These are phyloP conservation scores for Venturia carpophila DNA, from an alignment of 2,329 filamentous ascomycete genomes.

Conservation along the genomic window DNA sequence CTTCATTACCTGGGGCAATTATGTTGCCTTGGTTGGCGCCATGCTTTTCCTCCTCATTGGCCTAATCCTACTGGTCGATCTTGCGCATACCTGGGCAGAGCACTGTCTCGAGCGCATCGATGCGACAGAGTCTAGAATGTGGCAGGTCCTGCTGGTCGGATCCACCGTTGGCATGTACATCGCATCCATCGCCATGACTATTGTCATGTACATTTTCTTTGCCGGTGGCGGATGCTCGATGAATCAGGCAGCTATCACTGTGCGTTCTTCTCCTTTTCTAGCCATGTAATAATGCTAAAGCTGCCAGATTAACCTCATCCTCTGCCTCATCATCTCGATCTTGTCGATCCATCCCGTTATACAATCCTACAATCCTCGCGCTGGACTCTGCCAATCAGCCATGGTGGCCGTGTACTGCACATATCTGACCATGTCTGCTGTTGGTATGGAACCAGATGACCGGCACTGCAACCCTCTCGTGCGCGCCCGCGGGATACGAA, in stretches of 20 bases:
- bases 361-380: constrained; percentile 86
- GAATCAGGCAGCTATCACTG: constrained; percentile 92
- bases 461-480: constrained; percentile 89
- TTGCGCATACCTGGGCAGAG: constrained; percentile 96
- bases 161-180: constrained; percentile 93
- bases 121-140: constrained; percentile 71
- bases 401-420: constrained; percentile 98
- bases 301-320: constrained; percentile 65
- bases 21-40: constrained; percentile 77
- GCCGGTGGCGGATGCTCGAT: constrained; percentile 73
- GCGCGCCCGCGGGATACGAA: constrained; percentile 75
- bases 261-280: constrained; percentile 29
- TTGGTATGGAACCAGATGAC: constrained; percentile 97
- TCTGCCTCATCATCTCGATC: constrained; percentile 71
- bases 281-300: constrained; percentile 15
- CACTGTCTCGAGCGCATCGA: constrained; percentile 93
- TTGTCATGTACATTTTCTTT: constrained; percentile 97
- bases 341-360: constrained; percentile 85
- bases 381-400: constrained; percentile 90
- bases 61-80: constrained; percentile 83
- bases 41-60: constrained; percentile 92
- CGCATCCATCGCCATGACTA: constrained; percentile 83
- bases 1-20: constrained; percentile 94
- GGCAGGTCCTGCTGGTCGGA: constrained; percentile 81
- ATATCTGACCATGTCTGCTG: constrained; percentile 94